Evolutionary conservation across 1,284 basidiomycete species (phyloP).

Genomic region (Rugiboletus extremiorientalis): DNA sequence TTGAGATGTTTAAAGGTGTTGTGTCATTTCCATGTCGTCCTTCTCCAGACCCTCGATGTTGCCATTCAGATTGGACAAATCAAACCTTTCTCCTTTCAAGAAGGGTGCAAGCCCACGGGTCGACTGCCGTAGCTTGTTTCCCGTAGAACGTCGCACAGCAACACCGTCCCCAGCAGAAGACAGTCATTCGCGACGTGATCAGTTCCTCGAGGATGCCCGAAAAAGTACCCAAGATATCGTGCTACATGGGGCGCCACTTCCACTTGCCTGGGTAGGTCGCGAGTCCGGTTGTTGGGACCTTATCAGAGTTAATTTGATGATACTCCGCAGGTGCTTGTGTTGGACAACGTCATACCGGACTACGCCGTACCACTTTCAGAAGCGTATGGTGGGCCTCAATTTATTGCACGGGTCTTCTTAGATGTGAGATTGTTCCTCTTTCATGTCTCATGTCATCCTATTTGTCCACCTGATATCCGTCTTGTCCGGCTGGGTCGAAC

Average conservation of each 20-base stretch:
- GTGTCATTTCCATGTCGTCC: neutral
- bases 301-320: neutral
- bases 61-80: slow-evolving; percentile 8
- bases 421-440: slow-evolving; percentile 16
- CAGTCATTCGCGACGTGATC: neutral
- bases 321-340: slow-evolving; percentile 23
- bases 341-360: slow-evolving; percentile 31
- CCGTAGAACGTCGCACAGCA: neutral
- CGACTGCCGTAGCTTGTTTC: slow-evolving; percentile 26
- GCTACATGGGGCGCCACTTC: slow-evolving; percentile 24
- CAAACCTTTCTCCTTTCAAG: slow-evolving; percentile 21
- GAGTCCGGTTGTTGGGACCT: neutral
- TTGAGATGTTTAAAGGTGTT: slow-evolving; percentile 9
- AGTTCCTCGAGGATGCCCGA: neutral
- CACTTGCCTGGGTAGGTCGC: slow-evolving; percentile 26
- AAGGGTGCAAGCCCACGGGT: slow-evolving; percentile 15
- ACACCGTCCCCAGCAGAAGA: neutral
- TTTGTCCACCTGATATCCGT: neutral
- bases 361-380: slow-evolving; percentile 29
- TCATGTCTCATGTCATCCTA: neutral
- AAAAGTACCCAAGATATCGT: slow-evolving; percentile 14
- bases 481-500: neutral
- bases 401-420: slow-evolving; percentile 27
- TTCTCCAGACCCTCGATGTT: slow-evolving; percentile 15
- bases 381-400: slow-evolving; percentile 28